A percentile compares a stretch with the other conserved stretches of the same genome.
Conservation (phyloP, 2,329 filamentous ascomycete genomes). For the Penicillium sp. region DNA sequence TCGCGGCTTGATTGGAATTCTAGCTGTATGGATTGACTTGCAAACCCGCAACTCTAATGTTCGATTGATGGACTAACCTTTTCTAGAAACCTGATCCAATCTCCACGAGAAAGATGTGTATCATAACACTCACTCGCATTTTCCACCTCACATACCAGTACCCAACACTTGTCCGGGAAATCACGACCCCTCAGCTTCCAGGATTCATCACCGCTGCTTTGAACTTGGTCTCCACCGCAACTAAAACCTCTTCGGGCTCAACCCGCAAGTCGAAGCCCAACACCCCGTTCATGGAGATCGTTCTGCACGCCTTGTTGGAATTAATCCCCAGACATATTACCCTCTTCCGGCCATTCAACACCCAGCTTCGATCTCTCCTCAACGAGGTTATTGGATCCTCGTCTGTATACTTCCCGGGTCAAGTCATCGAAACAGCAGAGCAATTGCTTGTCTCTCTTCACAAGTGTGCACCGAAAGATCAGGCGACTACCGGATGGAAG, state of each 20-base stretch:
- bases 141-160: conserved; percentile 81
- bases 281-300: conserved; percentile 61
- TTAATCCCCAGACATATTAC: conserved; percentile 80
- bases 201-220: conserved; percentile 73
- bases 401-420: conserved; percentile 55
- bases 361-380: conserved; percentile 66
- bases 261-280: conserved; percentile 40
- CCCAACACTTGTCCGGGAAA: conserved; percentile 80
- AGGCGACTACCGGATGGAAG: conserved; percentile 75
- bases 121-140: conserved; percentile 79
- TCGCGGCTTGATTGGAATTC: conserved; percentile 69
- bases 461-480: conserved; percentile 78
- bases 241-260: conserved; percentile 42
- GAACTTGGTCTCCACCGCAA: conserved; percentile 57
- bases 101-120: conserved; percentile 72
- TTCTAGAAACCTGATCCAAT: conserved; percentile 73
- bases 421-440: conserved; percentile 61
- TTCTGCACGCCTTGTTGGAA: conserved; percentile 70
- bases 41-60: not conserved
- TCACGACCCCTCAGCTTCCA: conserved; percentile 79
- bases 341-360: conserved; percentile 74
- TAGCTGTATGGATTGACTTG: conserved; percentile 59
- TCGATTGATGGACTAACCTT: conserved; percentile 16
- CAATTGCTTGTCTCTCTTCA: conserved; percentile 71
- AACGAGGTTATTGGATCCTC: conserved; percentile 64